Base-by-base conservation (phyloP, 73 alveolate genomes). In the Paramecium primaurelia region DNA sequence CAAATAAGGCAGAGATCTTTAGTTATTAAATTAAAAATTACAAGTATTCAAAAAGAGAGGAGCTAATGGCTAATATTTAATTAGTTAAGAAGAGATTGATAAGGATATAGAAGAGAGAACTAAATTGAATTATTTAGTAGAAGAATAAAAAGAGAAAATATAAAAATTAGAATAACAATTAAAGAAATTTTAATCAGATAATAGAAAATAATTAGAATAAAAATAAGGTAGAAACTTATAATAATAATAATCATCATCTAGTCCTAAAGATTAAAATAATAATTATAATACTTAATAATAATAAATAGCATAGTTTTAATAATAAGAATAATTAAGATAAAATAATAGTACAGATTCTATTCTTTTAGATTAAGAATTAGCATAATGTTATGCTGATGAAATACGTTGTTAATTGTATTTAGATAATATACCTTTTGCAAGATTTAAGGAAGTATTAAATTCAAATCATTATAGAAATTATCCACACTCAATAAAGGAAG, bases 31-130 rank as follows among this genome's bases (percentile, higher is more conserved):
- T 25, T 14, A 80, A 44, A 80, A 47, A 18, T 18, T 80, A 80
- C 26, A 80, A 80, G 71, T 28, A 26, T 25, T 80, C 16, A 80
- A 80, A 18, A 80, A 80, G 58, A 20, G 58, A 45, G 91, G 91
- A 44, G 38, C 37, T 9, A 44, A 80, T 45, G 91, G 91, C 3
- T 80, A 80, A 80, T 80, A 75, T 42, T 0, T 75, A 10, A 37
- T 75, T 0, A 75, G 88, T 38, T 80, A 80, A 36, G 91, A 80
- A 32, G 71, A 80, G 49, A 80, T 80, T 1, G 91, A 80, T 22
- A 80, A 26, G 49, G 75, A 80, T 42, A 80, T 80, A 26, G 91
- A 80, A 22, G 91, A 80, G 58, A 80, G 45, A 26, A 80, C 91
- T 12, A 45, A 42, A 14, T 36, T 80, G 18, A 49, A 42, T 45